Conservation (phyloP, 179 eudicot genomes). For the Monotropa hypopitys region DNA sequence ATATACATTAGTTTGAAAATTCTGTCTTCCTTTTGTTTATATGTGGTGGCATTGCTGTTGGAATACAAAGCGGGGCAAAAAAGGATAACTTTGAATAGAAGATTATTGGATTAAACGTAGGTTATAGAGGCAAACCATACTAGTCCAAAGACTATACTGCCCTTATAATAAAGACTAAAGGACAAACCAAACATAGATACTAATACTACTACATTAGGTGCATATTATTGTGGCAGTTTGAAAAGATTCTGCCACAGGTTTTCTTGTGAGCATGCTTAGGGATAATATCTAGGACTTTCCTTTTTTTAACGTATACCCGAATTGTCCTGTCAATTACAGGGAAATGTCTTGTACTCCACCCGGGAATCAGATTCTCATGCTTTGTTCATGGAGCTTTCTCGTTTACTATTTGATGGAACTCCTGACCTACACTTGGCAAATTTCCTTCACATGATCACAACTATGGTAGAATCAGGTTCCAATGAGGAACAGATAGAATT, state of each 20-base stretch:
- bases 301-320: not conserved
- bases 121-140: not conserved
- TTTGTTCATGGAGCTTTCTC: slow-evolving; percentile 72
- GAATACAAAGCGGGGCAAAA: no score
- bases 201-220: not conserved
- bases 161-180: not conserved
- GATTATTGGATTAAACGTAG: no score
- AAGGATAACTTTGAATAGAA: no score
- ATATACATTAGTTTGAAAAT: not conserved
- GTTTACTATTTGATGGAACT: slow-evolving; percentile 46
- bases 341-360: slow-evolving; percentile 45
- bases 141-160: not conserved
- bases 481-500: slow-evolving; percentile 62
- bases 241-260: not conserved
- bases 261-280: not conserved
- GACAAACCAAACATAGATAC: not conserved
- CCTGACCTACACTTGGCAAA: slow-evolving; percentile 71
- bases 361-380: slow-evolving; percentile 56
- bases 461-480: slow-evolving; percentile 79
- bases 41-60: not conserved
- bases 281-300: not conserved
- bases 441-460: slow-evolving; percentile 79
- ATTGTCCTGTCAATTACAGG: slow-evolving; percentile 26
- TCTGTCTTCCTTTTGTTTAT: not conserved
- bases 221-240: not conserved